Evolutionary conservation across 208 protist species (phyloP).

Genomic region (Zelonia costaricensis): DNA sequence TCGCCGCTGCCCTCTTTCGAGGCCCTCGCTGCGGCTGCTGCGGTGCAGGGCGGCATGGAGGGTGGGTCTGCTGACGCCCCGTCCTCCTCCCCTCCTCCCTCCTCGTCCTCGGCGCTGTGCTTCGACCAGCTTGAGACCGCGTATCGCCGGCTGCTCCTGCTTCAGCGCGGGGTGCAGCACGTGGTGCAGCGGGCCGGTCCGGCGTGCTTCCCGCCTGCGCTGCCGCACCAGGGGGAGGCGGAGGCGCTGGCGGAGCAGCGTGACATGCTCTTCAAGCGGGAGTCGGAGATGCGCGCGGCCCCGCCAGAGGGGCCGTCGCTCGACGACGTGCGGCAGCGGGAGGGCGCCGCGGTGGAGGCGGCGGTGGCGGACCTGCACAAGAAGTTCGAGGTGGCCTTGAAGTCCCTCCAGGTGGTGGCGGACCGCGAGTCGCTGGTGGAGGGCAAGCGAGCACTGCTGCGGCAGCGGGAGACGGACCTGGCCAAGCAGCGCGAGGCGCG

Average conservation of each 20-base stretch:
- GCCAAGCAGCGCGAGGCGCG: constrained; percentile 45
- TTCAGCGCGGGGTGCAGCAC: constrained; percentile 25
- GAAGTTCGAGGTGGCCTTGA: constrained; percentile 34
- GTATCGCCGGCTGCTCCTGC: constrained; percentile 25
- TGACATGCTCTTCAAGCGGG: constrained; percentile 37
- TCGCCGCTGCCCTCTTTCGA: too few relatives aligned
- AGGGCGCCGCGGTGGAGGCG: constrained; percentile 25
- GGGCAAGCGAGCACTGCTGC: constrained; percentile 43
- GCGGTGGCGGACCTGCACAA: constrained; percentile 25
- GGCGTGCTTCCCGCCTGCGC: constrained; percentile 20
- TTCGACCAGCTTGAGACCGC: constrained; percentile 34
- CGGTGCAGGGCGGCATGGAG: too few relatives aligned
- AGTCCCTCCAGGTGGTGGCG: constrained; percentile 36
- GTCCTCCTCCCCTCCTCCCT: constrained; percentile 1
- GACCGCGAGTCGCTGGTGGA: constrained; percentile 52
- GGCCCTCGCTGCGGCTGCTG: too few relatives aligned
- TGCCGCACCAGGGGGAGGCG: constrained; percentile 47
- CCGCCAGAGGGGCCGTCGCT: constrained; percentile 29
- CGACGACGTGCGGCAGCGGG: constrained; percentile 23
- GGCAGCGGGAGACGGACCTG: constrained; percentile 46
- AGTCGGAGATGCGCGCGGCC: constrained; percentile 37
- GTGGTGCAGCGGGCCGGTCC: constrained; percentile 15
- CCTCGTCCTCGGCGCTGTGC: constrained; percentile 7
- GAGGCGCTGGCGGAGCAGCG: constrained; percentile 33
- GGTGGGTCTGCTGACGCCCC: background rate